Conservation (phyloP, 768 basidiomycete genomes). For the Russula emetica region DNA sequence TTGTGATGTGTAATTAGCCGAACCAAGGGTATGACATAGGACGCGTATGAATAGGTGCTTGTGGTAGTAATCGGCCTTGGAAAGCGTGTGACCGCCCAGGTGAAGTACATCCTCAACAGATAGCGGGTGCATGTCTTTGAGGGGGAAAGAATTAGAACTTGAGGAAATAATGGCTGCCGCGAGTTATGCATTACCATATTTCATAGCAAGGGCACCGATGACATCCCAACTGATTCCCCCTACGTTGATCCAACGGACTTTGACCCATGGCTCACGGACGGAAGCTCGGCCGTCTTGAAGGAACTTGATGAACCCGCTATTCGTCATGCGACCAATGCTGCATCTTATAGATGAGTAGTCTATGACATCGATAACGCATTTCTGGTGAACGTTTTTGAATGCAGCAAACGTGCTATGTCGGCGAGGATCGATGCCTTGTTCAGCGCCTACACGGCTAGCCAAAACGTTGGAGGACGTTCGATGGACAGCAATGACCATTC, state of each 20-base stretch:
- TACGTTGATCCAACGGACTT: constrained; percentile 72
- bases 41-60: constrained; percentile 68
- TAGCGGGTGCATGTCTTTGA: constrained; percentile 61
- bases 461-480: constrained; percentile 44
- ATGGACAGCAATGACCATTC: constrained; percentile 60
- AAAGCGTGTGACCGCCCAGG: constrained; percentile 46
- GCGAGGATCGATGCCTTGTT: constrained; percentile 68
- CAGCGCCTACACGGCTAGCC: constrained; percentile 51
- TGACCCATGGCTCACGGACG: constrained; percentile 54
- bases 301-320: constrained; percentile 55
- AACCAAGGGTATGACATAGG: constrained; percentile 55
- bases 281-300: constrained; percentile 45
- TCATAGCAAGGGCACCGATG: constrained; percentile 59
- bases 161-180: neutral
- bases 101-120: constrained; percentile 69
- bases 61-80: constrained; percentile 66
- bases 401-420: constrained; percentile 50
- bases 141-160: neutral
- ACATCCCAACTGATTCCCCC: constrained; percentile 69
- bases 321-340: constrained; percentile 53
- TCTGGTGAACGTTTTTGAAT: constrained; percentile 55
- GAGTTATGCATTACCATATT: constrained; percentile 46
- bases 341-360: constrained; percentile 60
- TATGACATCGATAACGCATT: constrained; percentile 61
- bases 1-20: constrained; percentile 8